Conservation (phyloP, 805 yeast genomes). For the Myxozyma sirexii region DNA sequence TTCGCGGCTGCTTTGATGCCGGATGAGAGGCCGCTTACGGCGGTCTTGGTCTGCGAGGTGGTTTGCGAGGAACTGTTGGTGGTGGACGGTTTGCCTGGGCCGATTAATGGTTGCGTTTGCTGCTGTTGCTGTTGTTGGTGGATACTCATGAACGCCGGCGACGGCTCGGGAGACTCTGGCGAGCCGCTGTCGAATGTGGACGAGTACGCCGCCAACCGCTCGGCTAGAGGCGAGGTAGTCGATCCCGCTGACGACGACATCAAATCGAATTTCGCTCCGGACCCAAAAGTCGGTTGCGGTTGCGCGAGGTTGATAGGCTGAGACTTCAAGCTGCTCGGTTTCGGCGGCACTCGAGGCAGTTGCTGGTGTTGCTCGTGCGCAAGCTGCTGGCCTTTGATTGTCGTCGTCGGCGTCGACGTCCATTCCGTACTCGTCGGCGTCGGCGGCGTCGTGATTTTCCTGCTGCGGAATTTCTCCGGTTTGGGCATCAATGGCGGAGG, state of each 20-base stretch:
- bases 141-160: constrained; percentile 13
- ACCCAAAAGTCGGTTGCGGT: constrained; percentile 1
- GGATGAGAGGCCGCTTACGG: background rate
- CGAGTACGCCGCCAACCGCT: constrained; percentile 26
- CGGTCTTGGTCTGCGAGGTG: too few species aligned
- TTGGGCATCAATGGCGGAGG: constrained; percentile 35
- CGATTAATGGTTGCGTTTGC: background rate
- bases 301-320: constrained; percentile 8
- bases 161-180: constrained; percentile 16
- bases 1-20: background rate
- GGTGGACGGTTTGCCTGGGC: background rate
- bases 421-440: constrained; percentile 18
- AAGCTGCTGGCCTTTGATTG: background rate
- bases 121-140: constrained; percentile 6
- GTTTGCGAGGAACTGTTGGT: too few species aligned
- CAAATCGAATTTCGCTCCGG: constrained; percentile 16
- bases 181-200: constrained; percentile 25
- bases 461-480: constrained; percentile 20
- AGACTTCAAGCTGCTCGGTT: constrained; percentile 25
- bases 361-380: background rate
- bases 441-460: constrained; percentile 23
- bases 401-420: constrained; percentile 10
- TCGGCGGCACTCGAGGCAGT: constrained; percentile 27
- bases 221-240: constrained; percentile 25
- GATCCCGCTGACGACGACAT: constrained; percentile 29